Evolutionary conservation across 345 rosid genomes (phyloP), one percentile per base, ranked within the genome.

Genomic region (Cochlearia excelsa): DNA sequence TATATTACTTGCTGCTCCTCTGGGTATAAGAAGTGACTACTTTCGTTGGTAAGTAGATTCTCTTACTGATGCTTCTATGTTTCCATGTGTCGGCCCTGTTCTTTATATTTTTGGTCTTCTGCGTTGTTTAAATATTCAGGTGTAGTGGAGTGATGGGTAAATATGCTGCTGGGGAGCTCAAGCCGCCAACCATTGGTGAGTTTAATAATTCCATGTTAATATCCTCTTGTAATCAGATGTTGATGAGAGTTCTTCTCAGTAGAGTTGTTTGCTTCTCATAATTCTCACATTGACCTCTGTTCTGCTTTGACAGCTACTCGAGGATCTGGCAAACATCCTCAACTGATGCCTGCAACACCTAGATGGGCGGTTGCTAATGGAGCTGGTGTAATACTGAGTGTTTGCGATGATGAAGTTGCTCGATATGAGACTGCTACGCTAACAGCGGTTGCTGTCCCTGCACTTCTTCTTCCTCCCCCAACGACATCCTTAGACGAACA

Each of bases 321-420:
- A 33, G 95, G 95, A 74, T 86, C 96, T 68, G 98, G 98, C 66
- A 92, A 92, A 76, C 95, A 92, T 77, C 98, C 98, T 64, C 96
- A 92, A 67, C 84, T 88, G 65, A 77, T 92, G 82, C 93, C 83
- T 45, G 83, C 98, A 6, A 83, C 96, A 10, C 98, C 98, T 38
- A 79, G 96, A 66, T 92, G 98, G 98, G 98, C 98, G 23, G 96
- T 92, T 66, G 98, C 98, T 47, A 92, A 92, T 74, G 96, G 98
- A 66, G 98, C 98, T 29, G 98, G 98, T 69, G 96, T 92, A 26
- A 92, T 92, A 58, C 71, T 92, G 64, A 92, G 98, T 51, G 98
- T 92, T 59, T 92, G 98, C 61, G 98, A 92, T 46, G 98, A 92
- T 47, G 98, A 92, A 81, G 95, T 92, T 67, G 83, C 90, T 58